phyloP scores from a whole-genome alignment of 495 filamentous ascomycete species.

The Talaromyces thailandensis region DNA sequence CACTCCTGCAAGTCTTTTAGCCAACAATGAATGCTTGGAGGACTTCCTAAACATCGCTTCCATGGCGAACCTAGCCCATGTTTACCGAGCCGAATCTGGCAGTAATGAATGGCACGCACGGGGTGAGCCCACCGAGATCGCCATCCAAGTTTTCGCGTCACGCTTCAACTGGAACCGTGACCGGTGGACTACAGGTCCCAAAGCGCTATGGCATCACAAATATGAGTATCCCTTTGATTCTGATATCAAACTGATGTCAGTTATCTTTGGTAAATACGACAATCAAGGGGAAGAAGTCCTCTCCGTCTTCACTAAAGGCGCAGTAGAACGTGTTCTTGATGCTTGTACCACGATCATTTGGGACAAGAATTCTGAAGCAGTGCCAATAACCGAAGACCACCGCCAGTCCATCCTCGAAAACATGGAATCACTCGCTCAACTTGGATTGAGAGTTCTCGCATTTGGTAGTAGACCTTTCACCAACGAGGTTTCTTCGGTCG shows the following conservation, averaged over 20 bases:
- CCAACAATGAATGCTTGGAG: conserved; percentile 18
- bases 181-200: conserved; percentile 39
- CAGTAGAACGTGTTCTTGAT: conserved; percentile 70
- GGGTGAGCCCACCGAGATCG: conserved; percentile 62
- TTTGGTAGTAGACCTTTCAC: conserved; percentile 63
- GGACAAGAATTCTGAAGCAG: conserved; percentile 25
- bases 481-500: conserved; percentile 32
- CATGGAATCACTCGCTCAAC: conserved; percentile 53
- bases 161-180: conserved; percentile 53
- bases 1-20: conserved; percentile 12
- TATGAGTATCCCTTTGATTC: conserved; percentile 62
- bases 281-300: conserved; percentile 23
- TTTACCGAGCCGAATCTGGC: conserved; percentile 35
- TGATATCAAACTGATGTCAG: conserved; percentile 60
- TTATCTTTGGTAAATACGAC: conserved; percentile 39
- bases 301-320: conserved; percentile 64
- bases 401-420: conserved; percentile 67
- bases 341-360: conserved; percentile 47
- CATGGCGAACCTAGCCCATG: conserved; percentile 56
- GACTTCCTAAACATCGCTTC: conserved; percentile 52
- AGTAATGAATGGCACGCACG: conserved; percentile 48
- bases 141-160: conserved; percentile 58
- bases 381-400: conserved; percentile 47
- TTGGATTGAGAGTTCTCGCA: conserved; percentile 57
- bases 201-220: conserved; percentile 44